Base-by-base conservation (phyloP, 2,329 filamentous ascomycete species). In the Phialocephala sp. region DNA sequence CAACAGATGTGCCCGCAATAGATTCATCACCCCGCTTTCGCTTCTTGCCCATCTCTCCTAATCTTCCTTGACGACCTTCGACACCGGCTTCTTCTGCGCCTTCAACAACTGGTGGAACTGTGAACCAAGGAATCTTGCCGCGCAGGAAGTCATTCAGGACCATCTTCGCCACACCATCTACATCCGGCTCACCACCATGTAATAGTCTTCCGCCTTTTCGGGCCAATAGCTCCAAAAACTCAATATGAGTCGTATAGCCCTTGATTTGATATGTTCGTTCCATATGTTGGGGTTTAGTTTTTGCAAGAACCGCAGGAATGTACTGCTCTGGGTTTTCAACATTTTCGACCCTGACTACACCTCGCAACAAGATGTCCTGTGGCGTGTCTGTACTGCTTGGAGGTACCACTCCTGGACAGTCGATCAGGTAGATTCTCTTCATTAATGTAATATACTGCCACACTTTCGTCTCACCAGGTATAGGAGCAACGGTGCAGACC, bases 361-460 rank as follows among this genome's bases (percentile, higher is more conserved):
- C 95, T 69, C 94, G 88, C 11, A 99, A 84, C 3, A 99, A 84
- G 63, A 99, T 90, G 71, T 97, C 94, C 73, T 94, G 88, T 35
- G 94, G 91, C 0, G 90, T 91, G 75, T 97, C 94, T 62, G 88
- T 87, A 68, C 88, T 88, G 70, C 91, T 95, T 0, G 95, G 94
- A 4, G 95, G 95, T 0, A 98, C 95, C 47, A 99, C 93, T 78
- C 95, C 95, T 45, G 95, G 95, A 75, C 94, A 98, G 75, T 99
- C 95, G 73, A 99, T 98, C 62, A 99, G 86, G 79, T 94, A 94
- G 60, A 97, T 97, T 62, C 93, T 85, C 81, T 94, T 96, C 91
- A 97, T 97, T 66, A 98, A 80, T 2, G 93, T 97, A 71, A 97
- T 93, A 76, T 97, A 97, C 77, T 97, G 94, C 94, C 95, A 98